These are phyloP conservation scores for Fusarium papillatum DNA, from an alignment of 2,329 filamentous ascomycete species.

Conservation along the genomic window DNA sequence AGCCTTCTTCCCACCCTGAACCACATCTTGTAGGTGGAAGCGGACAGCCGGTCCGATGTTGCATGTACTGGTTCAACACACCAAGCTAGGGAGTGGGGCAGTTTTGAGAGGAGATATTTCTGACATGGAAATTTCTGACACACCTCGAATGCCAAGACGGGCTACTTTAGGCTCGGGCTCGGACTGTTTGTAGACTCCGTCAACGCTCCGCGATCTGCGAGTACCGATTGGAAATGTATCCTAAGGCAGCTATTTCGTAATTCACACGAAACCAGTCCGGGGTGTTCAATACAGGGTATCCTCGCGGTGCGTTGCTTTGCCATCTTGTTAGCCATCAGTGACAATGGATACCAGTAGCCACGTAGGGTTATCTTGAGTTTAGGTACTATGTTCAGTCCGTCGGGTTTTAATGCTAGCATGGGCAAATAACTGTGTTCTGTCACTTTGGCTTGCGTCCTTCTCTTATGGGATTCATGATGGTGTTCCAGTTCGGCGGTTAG, in stretches of 20 bases:
- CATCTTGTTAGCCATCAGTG: not conserved
- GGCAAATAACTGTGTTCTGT: not conserved
- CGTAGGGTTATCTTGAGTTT: not conserved
- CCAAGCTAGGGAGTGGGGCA: not conserved
- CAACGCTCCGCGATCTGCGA: not conserved
- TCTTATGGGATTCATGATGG: not conserved
- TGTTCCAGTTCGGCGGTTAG: rapidly evolving
- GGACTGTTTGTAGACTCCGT: not conserved
- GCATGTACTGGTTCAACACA: not conserved
- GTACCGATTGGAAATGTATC: not conserved
- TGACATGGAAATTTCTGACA: not conserved
- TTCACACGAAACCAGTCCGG: not conserved
- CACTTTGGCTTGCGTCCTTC: too few relatives aligned
- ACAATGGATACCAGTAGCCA: not conserved
- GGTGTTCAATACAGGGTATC: not conserved
- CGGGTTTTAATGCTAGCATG: not conserved
- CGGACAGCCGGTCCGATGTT: not conserved
- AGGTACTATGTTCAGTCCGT: too few relatives aligned
- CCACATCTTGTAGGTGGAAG: not conserved
- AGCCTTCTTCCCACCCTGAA: not conserved
- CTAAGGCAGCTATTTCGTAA: not conserved
- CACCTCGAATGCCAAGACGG: not conserved
- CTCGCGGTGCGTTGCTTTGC: not conserved
- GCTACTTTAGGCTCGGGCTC: not conserved
- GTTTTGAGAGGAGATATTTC: not conserved